Conservation (phyloP, 495 filamentous ascomycete genomes). For the Astrothelium macrocarpum region DNA sequence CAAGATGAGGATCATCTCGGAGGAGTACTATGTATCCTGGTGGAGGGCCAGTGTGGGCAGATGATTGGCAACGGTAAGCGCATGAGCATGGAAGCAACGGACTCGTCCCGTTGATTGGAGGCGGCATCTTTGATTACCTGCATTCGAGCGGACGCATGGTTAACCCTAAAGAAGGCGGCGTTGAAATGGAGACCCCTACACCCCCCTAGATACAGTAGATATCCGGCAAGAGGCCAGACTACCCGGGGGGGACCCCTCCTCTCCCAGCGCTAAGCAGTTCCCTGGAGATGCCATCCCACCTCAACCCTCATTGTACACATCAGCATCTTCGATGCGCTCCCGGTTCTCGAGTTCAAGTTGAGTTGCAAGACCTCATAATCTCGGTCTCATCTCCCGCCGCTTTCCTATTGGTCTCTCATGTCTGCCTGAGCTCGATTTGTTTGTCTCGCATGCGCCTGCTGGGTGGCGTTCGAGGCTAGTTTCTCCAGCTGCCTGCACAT, state of each 20-base stretch:
- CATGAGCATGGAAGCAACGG: neutral
- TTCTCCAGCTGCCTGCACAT: neutral
- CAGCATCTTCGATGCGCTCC: neutral
- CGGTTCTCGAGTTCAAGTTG: neutral
- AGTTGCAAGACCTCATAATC: no score
- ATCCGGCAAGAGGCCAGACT: neutral
- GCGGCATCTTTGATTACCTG: neutral
- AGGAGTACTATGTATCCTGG: neutral
- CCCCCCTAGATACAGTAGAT: no score
- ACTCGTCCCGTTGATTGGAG: neutral
- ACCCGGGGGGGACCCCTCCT: neutral
- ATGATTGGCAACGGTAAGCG: slow-evolving; percentile 4
- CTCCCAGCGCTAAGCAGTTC: neutral
- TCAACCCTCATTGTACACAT: neutral
- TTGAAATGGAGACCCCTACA: neutral
- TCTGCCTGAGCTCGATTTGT: neutral
- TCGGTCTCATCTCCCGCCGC: no score
- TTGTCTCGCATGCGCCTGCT: neutral
- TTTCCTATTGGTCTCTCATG: no score
- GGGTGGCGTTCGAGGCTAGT: neutral
- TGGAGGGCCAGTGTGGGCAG: neutral
- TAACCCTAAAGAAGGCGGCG: neutral
- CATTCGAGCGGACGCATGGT: neutral
- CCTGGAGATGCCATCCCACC: neutral
- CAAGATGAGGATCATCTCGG: neutral